phyloP scores from a whole-genome alignment of 163 green algal species.

The Chloroidium sp. region DNA sequence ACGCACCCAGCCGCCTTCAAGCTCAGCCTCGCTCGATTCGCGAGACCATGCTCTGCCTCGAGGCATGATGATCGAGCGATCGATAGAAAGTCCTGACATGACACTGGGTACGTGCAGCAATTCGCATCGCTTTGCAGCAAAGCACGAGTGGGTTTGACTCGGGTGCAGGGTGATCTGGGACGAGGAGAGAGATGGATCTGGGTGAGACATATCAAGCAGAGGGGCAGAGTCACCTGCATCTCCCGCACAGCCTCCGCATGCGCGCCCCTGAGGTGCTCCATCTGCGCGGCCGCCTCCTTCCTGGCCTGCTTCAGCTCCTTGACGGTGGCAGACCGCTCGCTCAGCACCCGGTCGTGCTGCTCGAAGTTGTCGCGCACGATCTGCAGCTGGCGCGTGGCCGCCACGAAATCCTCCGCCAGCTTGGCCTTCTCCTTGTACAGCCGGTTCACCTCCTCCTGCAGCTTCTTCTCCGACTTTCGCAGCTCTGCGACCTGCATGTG shows the following conservation, averaged over 20 bases:
- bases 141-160: too few relatives aligned
- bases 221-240: not conserved
- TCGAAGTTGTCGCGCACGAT: conserved; percentile 40
- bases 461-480: conserved; percentile 10
- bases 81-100: too few relatives aligned
- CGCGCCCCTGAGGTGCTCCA: conserved; percentile 10
- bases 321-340: conserved; percentile 64
- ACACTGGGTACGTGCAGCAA: too few relatives aligned
- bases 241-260: not conserved
- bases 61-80: too few relatives aligned
- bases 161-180: too few relatives aligned
- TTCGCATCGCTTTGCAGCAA: too few relatives aligned
- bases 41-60: too few relatives aligned
- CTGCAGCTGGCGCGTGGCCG: conserved; percentile 25
- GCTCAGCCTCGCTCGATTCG: too few relatives aligned
- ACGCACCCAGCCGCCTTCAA: too few relatives aligned
- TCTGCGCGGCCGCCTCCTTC: conserved; percentile 32
- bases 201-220: too few relatives aligned
- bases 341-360: conserved; percentile 58
- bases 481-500: conserved; percentile 21
- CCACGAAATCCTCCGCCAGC: conserved; percentile 25
- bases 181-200: too few relatives aligned
- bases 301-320: conserved; percentile 55
- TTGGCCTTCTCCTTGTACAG: conserved; percentile 41
- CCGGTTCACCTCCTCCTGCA: conserved; percentile 33